Percentiles rank a stretch among this genome's conserved stretches.
phyloP scores from a whole-genome alignment of 305 asterid species.

The Rubia tinctorum region DNA sequence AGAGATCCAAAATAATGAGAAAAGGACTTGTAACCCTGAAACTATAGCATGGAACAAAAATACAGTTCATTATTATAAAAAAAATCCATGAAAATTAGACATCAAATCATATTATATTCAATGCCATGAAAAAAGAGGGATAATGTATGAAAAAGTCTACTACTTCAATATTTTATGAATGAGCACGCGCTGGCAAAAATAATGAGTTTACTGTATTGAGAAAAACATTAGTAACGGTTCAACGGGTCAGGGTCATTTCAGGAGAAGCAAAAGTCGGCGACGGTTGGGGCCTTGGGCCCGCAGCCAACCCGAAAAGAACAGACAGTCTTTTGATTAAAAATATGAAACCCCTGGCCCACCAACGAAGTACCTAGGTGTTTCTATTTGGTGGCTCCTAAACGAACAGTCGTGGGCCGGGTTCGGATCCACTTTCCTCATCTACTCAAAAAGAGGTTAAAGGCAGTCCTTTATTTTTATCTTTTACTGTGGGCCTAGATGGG shows the following conservation, averaged over 20 bases:
- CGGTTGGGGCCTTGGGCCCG: conserved; percentile 5
- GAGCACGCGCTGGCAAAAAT: background rate
- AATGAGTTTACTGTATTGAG: conserved; percentile 5
- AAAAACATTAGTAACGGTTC: conserved; percentile 15
- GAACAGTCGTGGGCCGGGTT: background rate
- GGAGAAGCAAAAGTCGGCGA: conserved; percentile 18
- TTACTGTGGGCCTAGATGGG: conserved; percentile 23
- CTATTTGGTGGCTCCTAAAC: background rate
- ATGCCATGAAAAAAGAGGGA: too few species aligned
- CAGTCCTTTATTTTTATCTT: background rate
- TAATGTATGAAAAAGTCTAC: too few species aligned
- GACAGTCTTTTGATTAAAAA: background rate
- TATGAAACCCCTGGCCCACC: background rate
- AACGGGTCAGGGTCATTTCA: conserved; percentile 16
- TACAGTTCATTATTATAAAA: too few species aligned
- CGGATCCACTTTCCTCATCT: background rate
- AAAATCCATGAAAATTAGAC: too few species aligned
- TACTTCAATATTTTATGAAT: too few species aligned
- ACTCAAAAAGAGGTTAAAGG: background rate
- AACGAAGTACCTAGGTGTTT: background rate
- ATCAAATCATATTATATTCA: too few species aligned
- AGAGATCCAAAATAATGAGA: too few species aligned
- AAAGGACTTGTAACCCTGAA: too few species aligned
- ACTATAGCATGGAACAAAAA: too few species aligned
- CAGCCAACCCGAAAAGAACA: conserved; percentile 11